phyloP scores from a whole-genome alignment of 2,329 filamentous ascomycete genomes.

The Aspergillus viridinutans region DNA sequence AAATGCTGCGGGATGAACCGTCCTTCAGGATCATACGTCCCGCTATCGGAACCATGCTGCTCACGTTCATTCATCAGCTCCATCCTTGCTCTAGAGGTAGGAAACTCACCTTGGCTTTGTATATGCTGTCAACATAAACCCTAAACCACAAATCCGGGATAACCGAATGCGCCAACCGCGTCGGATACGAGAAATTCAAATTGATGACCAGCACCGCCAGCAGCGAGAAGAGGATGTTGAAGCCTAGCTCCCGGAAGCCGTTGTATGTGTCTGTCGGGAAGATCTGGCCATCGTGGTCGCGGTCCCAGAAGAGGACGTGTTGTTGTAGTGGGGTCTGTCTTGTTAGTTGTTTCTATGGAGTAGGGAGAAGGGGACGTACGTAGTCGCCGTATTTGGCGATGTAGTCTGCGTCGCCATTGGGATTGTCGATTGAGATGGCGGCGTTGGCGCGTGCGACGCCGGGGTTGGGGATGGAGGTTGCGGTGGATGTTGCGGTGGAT shows the following conservation, averaged over 20 bases:
- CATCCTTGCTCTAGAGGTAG: too few relatives aligned
- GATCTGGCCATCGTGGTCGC: constrained; percentile 39
- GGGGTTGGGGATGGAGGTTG: not conserved
- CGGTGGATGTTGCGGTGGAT: not conserved
- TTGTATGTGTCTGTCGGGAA: constrained; percentile 38
- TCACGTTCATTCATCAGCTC: not conserved
- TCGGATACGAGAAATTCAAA: constrained; percentile 45
- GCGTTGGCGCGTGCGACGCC: constrained; percentile 5
- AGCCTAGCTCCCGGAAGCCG: constrained; percentile 41
- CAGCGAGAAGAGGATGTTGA: constrained; percentile 38
- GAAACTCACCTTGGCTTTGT: constrained; percentile 37
- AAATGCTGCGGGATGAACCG: constrained; percentile 45
- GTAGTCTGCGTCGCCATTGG: constrained; percentile 4
- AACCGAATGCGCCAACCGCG: constrained; percentile 31
- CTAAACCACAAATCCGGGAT: constrained; percentile 38
- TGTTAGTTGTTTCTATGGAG: not conserved
- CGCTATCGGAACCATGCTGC: constrained; percentile 28
- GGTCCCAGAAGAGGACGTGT: constrained; percentile 43
- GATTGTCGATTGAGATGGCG: constrained; percentile 1
- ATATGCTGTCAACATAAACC: constrained; percentile 36
- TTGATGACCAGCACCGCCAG: constrained; percentile 40
- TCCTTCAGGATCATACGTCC: constrained; percentile 44
- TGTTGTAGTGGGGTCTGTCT: constrained; percentile 37
- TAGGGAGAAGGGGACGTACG: not conserved
- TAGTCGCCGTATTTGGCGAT: constrained; percentile 3